Evolutionary conservation across 2,329 filamentous ascomycete genomes (phyloP), one percentile per base, ranked within the genome.

Genomic region (Phialocephala subalpina): DNA sequence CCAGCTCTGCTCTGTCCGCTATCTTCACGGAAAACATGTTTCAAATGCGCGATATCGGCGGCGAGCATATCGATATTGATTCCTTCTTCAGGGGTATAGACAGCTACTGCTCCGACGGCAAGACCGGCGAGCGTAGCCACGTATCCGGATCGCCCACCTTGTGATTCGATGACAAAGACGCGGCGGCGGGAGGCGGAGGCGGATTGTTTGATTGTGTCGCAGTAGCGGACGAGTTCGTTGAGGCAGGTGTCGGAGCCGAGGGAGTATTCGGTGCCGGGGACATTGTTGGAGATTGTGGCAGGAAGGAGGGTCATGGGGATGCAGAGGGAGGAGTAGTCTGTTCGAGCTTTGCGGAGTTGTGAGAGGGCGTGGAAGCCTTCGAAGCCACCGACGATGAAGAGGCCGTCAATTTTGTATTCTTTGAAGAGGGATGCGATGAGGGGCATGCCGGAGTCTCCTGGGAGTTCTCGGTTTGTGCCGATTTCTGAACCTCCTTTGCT

Each of bases 201-300:
- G 1, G 94, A 97, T 79, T 98, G 96, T 80, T 97, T 94, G 80
- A 98, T 97, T 75, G 94, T 95, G 83, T 99, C 96, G 78, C 95
- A 97, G 81, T 97, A 99, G 72, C 91, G 88, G 69, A 97, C 93
- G 45, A 99, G 85, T 63, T 97, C 94, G 81, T 99, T 99, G 69
- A 99, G 83, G 77, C 96, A 98, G 1, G 96, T 99, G 76, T 99
- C 96, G 36, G 94, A 97, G 52, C 96, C 96, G 55, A 99, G 88
- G 1, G 94, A 97, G 82, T 97, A 98, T 80, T 99, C 96, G 0
- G 95, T 97, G 45, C 96, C 96, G 0, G 96, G 96, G 4, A 99
- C 96, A 78, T 99, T 99, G 85, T 99, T 99, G 71, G 93, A 97
- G 73, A 99, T 95, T 11, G 96, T 99, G n/a, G 96, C 96, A 0